A percentile compares a stretch with the other conserved stretches of the same genome.
phyloP scores from a whole-genome alignment of 768 basidiomycete genomes.

The Podaxis carcinomalis region DNA sequence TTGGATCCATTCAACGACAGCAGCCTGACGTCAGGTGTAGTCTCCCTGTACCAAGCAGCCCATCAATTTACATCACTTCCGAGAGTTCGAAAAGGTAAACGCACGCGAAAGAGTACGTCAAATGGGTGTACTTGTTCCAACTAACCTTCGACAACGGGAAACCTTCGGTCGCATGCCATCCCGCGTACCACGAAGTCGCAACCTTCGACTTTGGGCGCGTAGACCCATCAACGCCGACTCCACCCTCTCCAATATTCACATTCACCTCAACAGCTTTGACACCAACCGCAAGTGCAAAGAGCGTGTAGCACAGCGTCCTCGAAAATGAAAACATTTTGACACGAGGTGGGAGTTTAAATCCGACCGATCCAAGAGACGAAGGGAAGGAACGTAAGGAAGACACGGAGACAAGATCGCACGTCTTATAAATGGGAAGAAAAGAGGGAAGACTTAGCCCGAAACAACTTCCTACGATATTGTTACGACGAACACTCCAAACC shows the following conservation, averaged over 20 bases:
- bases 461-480: not conserved
- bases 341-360: not conserved
- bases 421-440: not conserved
- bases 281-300: not conserved
- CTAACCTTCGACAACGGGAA: conserved; percentile 51
- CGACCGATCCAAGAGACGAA: not conserved
- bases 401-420: not conserved
- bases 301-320: not conserved
- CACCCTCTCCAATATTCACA: not conserved
- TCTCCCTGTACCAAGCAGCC: conserved; percentile 6
- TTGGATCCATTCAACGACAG: conserved; percentile 42
- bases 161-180: conserved; percentile 50
- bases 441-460: not conserved
- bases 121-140: conserved; percentile 65
- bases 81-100: conserved; percentile 21
- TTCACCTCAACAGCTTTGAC: not conserved
- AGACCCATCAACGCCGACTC: not conserved
- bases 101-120: conserved; percentile 71
- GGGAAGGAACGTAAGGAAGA: not conserved
- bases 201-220: not conserved
- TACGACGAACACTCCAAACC: not conserved
- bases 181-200: conserved; percentile 45
- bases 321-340: conserved; percentile 1
- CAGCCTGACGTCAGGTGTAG: conserved; percentile 23
- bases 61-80: not conserved